Base-by-base conservation (phyloP, 202 grass and related monocot genomes). In the Dendrocalamus latiflorus region DNA sequence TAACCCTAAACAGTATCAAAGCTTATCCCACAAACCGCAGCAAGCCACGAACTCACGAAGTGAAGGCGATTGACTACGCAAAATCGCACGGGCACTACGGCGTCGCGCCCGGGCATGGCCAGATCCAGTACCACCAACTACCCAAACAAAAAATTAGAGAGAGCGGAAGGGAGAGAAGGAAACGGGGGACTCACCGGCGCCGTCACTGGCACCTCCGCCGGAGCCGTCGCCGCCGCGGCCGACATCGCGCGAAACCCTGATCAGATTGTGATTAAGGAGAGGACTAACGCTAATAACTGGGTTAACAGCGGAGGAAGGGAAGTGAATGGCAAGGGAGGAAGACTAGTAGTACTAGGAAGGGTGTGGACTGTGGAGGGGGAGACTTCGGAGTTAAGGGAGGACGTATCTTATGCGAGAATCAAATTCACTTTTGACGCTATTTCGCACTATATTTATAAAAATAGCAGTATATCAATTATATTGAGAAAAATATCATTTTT, bases 161-260 rank as follows among this genome's bases (percentile, higher is more conserved):
- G 20, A 11, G 6, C 1, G 8, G 37, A 12, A 8, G 20, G 5
- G 17, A 6, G 51, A 42, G 48, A 9, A 20, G 11, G 70, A 15
- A 39, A 60, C 17, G 24, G 72, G 1, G 56, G 12, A 80, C 81
- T 88, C 75, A 88, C 86, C 86, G 86, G 81, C 6, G 25, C 74
- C 42, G 42, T 44, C 10, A 44, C 42, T 44, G 42, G 42, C 12
- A 83, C 74, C 86, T 83, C 86, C 7, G 45, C 57, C 68, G 68
- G 55, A 76, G 2, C 42, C 42, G 42, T 44, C 42, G 42, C 42
- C 42, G 53, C 8, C 36, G 63, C 18, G 39, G 70, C 9, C 66
- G 77, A 63, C 84, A 81, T 86, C 49, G 77, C 9, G 30, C 37
- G 37, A 36, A 24, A 43, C 42, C 42, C 42, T 44, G 59, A 6